Percentiles rank a stretch among this genome's conserved stretches.
phyloP scores from a whole-genome alignment of 2,329 filamentous ascomycete genomes.

The Phialemoniopsis sp. region DNA sequence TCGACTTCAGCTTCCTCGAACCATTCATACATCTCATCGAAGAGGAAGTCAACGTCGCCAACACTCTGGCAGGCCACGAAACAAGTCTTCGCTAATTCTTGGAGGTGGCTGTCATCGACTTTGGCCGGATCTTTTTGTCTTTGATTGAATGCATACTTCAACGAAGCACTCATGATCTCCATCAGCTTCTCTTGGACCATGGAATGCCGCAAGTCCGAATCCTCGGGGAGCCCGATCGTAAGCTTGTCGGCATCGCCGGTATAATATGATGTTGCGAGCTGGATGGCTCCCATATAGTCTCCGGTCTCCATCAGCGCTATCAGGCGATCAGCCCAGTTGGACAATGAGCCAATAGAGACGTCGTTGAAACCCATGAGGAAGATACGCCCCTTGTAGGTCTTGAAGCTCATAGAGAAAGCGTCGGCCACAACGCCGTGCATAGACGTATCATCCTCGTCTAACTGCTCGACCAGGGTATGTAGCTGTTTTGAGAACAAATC shows the following conservation, averaged over 20 bases:
- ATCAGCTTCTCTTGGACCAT: slow-evolving; percentile 86
- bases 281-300: slow-evolving; percentile 91
- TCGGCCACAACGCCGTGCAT: slow-evolving; percentile 97
- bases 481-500: slow-evolving; percentile 89
- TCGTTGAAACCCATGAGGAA: slow-evolving; percentile 95
- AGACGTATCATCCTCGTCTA: slow-evolving; percentile 80
- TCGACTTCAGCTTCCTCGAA: slow-evolving; percentile 75
- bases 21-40: slow-evolving; percentile 85
- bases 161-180: slow-evolving; percentile 88
- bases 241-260: slow-evolving; percentile 88
- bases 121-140: slow-evolving; percentile 43
- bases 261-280: slow-evolving; percentile 88
- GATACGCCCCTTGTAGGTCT: slow-evolving; percentile 86
- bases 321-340: slow-evolving; percentile 94
- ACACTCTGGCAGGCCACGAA: slow-evolving; percentile 80
- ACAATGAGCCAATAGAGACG: slow-evolving; percentile 82
- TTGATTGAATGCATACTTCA: slow-evolving; percentile 82
- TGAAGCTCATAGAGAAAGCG: slow-evolving; percentile 97
- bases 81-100: slow-evolving; percentile 76
- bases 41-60: slow-evolving; percentile 76
- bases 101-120: slow-evolving; percentile 57
- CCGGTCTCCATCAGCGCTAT: slow-evolving; percentile 94
- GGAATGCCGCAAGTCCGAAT: slow-evolving; percentile 67
- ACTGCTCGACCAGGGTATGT: slow-evolving; percentile 77
- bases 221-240: slow-evolving; percentile 88